A percentile compares a stretch with the other conserved stretches of the same genome.
Evolutionary conservation across 2,329 filamentous ascomycete genomes (phyloP).

Genomic region (Venturiaceae sp.): DNA sequence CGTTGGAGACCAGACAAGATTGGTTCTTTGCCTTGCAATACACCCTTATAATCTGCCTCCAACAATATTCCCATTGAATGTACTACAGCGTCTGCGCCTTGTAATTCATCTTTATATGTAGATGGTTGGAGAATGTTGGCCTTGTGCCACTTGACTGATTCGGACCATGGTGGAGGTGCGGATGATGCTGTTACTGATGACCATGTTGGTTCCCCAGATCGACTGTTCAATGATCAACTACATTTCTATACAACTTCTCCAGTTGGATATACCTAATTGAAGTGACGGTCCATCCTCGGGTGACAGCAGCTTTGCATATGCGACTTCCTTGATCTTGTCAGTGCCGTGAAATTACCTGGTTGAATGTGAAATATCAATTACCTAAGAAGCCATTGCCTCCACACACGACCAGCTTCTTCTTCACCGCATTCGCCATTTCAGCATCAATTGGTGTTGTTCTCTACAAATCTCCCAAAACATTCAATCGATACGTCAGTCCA

Average conservation of each 20-base stretch:
- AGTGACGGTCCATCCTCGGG: constrained; percentile 81
- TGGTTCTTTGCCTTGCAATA: constrained; percentile 74
- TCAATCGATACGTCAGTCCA: constrained; percentile 8
- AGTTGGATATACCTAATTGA: constrained; percentile 63
- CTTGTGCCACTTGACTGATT: constrained; percentile 74
- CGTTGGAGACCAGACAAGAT: constrained; percentile 68
- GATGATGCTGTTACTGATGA: constrained; percentile 62
- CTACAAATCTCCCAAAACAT: background rate
- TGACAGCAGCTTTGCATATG: constrained; percentile 84
- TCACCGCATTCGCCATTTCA: constrained; percentile 43
- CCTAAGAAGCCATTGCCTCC: constrained; percentile 91
- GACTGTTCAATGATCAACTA: constrained; percentile 41
- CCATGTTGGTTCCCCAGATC: constrained; percentile 86
- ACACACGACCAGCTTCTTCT: constrained; percentile 79
- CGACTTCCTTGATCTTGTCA: constrained; percentile 44
- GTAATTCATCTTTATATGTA: constrained; percentile 68
- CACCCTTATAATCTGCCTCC: constrained; percentile 95
- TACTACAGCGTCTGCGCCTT: constrained; percentile 73
- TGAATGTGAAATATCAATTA: constrained; percentile 19
- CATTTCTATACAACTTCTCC: background rate
- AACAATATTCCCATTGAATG: constrained; percentile 94
- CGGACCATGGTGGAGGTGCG: constrained; percentile 68
- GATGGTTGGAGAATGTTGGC: constrained; percentile 78
- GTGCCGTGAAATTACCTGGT: background rate
- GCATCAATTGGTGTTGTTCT: constrained; percentile 1